These are phyloP conservation scores for Linum lewisii DNA, from an alignment of 345 rosid genomes.

Conservation along the genomic window DNA sequence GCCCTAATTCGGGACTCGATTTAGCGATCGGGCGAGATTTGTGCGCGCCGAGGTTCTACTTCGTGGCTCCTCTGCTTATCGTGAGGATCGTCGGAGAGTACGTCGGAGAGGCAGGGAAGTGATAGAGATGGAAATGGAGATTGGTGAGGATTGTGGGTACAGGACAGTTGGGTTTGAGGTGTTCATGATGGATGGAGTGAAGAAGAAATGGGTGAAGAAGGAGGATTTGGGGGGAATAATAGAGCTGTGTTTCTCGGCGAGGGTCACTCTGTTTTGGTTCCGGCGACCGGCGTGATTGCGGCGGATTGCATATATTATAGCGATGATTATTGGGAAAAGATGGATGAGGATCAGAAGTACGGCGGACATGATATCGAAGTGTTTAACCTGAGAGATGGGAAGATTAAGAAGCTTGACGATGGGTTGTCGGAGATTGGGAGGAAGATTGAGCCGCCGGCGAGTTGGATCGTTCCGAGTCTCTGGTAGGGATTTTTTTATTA, in stretches of 20 bases:
- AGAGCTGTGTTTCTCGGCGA: neutral
- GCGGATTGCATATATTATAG: neutral
- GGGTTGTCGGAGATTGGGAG: no score
- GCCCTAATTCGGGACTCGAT: no score
- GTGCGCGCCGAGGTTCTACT: neutral
- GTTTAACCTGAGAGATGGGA: neutral
- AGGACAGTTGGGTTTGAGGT: neutral
- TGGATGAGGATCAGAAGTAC: neutral
- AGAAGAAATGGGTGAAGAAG: neutral
- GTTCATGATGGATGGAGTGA: neutral
- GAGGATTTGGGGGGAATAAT: neutral
- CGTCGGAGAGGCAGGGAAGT: neutral
- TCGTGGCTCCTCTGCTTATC: neutral
- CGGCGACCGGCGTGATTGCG: neutral
- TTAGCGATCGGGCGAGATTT: neutral
- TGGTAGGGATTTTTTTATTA: no score
- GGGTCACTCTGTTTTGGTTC: neutral
- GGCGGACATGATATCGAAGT: neutral
- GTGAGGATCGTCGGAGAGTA: neutral
- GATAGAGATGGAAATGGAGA: neutral
- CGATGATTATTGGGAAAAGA: neutral
- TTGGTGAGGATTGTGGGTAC: no score
- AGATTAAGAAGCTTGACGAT: neutral
- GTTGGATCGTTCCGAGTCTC: no score
- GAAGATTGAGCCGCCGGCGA: no score